A percentile compares a stretch with the other conserved stretches of the same genome.
Conservation (phyloP, 2,329 filamentous ascomycete genomes). For the Arthrinium puccinioides region DNA sequence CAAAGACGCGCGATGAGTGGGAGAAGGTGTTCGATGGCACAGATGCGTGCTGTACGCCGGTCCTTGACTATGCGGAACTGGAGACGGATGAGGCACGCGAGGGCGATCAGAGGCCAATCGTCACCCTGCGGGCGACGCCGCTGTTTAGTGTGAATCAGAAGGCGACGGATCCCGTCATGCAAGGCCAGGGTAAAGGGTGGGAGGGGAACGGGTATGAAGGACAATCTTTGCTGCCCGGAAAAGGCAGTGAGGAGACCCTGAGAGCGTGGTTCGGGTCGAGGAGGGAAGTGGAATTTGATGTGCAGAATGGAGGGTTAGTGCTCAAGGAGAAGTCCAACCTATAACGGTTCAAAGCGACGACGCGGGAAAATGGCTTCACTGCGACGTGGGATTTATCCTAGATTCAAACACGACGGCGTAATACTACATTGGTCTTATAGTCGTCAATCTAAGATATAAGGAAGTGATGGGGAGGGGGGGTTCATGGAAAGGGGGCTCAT, state of each 20-base stretch:
- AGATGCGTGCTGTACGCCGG: conserved; percentile 85
- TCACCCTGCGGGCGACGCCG: conserved; percentile 64
- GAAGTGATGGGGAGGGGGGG: no score
- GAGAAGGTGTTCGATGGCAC: conserved; percentile 80
- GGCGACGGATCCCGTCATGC: conserved; percentile 27
- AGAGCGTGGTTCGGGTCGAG: conserved; percentile 71
- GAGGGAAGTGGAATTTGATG: conserved; percentile 62
- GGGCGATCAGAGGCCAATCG: conserved; percentile 64
- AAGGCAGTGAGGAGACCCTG: conserved; percentile 65
- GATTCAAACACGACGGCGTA: not conserved
- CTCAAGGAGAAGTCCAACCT: conserved; percentile 37
- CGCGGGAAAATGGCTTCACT: not conserved
- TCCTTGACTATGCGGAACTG: conserved; percentile 57
- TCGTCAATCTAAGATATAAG: no score
- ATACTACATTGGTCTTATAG: no score
- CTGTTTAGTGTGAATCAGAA: conserved; percentile 52
- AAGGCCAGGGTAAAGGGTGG: conserved; percentile 59
- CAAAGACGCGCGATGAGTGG: conserved; percentile 71
- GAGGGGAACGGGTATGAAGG: conserved; percentile 62
- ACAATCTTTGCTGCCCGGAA: conserved; percentile 52
- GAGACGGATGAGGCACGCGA: conserved; percentile 34
- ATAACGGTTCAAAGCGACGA: conserved; percentile 12
- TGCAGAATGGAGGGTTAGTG: conserved; percentile 55
- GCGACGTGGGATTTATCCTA: not conserved
- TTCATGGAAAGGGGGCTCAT: no score